Evolutionary conservation across 2,329 filamentous ascomycete genomes (phyloP), one percentile per base, ranked within the genome.

Genomic region (Aspergillus fijiensis): DNA sequence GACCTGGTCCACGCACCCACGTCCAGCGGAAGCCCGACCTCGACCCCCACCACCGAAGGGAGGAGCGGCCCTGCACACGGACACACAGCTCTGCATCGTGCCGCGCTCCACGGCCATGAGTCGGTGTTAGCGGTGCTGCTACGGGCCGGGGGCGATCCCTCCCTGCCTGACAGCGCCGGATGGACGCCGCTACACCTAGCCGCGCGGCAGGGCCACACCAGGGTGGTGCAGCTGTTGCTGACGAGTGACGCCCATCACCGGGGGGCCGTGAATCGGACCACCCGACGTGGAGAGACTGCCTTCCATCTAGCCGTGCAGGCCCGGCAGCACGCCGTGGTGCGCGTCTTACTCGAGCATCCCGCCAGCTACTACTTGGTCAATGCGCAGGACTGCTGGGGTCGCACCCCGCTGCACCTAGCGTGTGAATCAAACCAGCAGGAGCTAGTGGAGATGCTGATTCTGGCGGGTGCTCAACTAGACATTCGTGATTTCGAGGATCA

Each of bases 401-500:
- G 25, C 25, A 25, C 25, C 25, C 25, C 25, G 25, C 25, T 25
- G 25, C 25, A 25, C 4, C 25, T 25, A 3, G 25, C 25, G 25
- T 25, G 25, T 25, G 25, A 25, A 25, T 25, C 25, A 21, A 58
- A 60, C 25, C 59, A 57, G 39, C 59, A 57, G 12, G 59, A 58
- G 12, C 10, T 58, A 31, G 59, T 60, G 16, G 59, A 60, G 25
- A 53, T 60, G 29, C 51, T 60, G 27, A 42, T 60, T 42, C 55
- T 53, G 14, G 59, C 59, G 12, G 59, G 59, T 25, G 59, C 49
- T 21, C 59, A 60, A 45, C 51, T 60, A 10, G 55, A 58, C 39
- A 60, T 60, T 39, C 59, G 55, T 11, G 59, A 60, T 52, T 57
- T 60, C 21, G 55, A 58, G 42, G 59, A 55, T 12, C 59, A 60